Conservation (phyloP, 106 monocot species). For the Vanilla planifolia region DNA sequence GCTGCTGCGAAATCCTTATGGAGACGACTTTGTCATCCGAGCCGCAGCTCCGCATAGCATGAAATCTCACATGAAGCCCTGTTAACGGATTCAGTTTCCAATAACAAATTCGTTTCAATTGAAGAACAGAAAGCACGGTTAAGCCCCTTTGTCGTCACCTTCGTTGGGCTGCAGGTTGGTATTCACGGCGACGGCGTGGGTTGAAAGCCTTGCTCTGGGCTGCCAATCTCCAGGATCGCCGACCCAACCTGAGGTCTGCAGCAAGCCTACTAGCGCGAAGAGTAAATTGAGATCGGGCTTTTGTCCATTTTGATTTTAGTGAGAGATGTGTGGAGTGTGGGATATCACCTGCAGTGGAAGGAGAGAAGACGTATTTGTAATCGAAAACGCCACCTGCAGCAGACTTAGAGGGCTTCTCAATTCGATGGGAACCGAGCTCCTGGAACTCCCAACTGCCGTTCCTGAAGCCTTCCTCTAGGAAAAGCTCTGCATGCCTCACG, state of each 20-base stretch:
- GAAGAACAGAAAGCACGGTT: too few relatives aligned
- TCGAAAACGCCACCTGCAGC: constrained; percentile 76
- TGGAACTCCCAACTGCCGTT: constrained; percentile 55
- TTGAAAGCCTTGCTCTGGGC: constrained; percentile 59
- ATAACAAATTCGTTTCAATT: too few relatives aligned
- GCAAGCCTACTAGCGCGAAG: constrained; percentile 30
- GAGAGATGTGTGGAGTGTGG: not conserved
- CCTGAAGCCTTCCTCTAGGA: constrained; percentile 60
- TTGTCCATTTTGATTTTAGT: not conserved
- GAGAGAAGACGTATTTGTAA: constrained; percentile 28
- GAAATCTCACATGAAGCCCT: constrained; percentile 52
- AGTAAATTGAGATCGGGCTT: not conserved
- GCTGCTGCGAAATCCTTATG: constrained; percentile 76
- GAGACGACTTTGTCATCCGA: constrained; percentile 47
- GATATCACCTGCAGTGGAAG: constrained; percentile 31
- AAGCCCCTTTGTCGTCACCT: too few relatives aligned
- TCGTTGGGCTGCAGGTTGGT: constrained; percentile 87
- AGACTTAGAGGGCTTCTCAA: constrained; percentile 25
- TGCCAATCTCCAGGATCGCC: constrained; percentile 58
- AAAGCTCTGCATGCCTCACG: constrained; percentile 66
- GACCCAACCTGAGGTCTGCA: constrained; percentile 50
- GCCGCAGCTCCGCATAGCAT: constrained; percentile 55
- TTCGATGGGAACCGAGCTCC: constrained; percentile 51
- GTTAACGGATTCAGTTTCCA: too few relatives aligned
- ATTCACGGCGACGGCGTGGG: constrained; percentile 73